phyloP scores from a whole-genome alignment of 2,329 filamentous ascomycete genomes.

The Aureobasidium sp. region DNA sequence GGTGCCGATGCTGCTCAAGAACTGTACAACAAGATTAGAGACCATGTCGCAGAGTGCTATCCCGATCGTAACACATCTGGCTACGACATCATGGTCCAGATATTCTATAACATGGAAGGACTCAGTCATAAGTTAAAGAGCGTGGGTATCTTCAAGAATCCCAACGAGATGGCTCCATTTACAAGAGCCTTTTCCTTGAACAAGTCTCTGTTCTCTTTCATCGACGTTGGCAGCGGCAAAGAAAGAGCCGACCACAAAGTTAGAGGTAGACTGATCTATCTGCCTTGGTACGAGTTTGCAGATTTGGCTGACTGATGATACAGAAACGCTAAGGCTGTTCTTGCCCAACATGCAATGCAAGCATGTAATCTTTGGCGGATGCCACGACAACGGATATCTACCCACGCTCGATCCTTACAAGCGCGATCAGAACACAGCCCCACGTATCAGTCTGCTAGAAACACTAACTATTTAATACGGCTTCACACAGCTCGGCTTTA shows the following conservation, averaged over 20 bases:
- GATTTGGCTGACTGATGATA: slow-evolving; percentile 38
- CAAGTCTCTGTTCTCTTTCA: slow-evolving; percentile 48
- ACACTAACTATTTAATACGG: slow-evolving; percentile 34
- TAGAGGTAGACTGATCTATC: slow-evolving; percentile 38
- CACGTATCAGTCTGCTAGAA: slow-evolving; percentile 39
- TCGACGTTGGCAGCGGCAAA: slow-evolving; percentile 54
- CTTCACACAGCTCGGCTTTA: slow-evolving; percentile 36
- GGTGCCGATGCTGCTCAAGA: slow-evolving; percentile 40
- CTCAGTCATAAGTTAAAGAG: slow-evolving; percentile 35
- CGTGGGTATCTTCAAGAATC: slow-evolving; percentile 32
- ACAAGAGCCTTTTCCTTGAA: slow-evolving; percentile 44
- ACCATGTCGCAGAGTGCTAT: slow-evolving; percentile 35
- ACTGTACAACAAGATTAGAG: slow-evolving; percentile 34
- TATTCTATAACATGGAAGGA: slow-evolving; percentile 41
- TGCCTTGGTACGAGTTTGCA: slow-evolving; percentile 29
- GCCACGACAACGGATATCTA: slow-evolving; percentile 49
- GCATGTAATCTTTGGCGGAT: slow-evolving; percentile 56
- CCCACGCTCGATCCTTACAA: slow-evolving; percentile 39
- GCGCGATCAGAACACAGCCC: slow-evolving; percentile 29
- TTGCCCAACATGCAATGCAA: slow-evolving; percentile 53
- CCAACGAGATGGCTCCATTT: slow-evolving; percentile 35
- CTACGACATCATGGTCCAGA: slow-evolving; percentile 39
- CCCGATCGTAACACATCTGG: slow-evolving; percentile 29
- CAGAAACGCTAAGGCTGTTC: slow-evolving; percentile 42
- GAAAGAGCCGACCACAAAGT: slow-evolving; percentile 55